A percentile compares a stretch with the other conserved stretches of the same genome.
phyloP scores from a whole-genome alignment of 441 rosid species.

The Brassica balearica region DNA sequence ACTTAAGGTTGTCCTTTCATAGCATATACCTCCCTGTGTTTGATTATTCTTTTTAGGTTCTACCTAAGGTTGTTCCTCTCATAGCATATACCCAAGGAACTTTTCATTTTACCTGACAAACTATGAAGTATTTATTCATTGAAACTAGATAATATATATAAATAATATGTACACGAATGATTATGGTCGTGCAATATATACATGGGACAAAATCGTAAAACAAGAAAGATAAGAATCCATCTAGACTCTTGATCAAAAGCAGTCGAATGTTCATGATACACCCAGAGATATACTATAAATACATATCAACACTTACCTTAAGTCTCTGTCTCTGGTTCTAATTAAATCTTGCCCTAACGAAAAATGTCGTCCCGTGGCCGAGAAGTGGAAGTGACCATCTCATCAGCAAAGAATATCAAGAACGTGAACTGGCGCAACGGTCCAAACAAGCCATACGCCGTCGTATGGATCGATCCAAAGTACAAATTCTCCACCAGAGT shows the following conservation, averaged over 20 bases:
- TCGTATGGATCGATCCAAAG: constrained; percentile 73
- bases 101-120: neutral
- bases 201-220: neutral
- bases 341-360: neutral
- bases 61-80: no score
- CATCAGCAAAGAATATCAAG: constrained; percentile 76
- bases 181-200: neutral
- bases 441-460: constrained; percentile 66
- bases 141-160: neutral
- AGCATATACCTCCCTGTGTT: neutral
- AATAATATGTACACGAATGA: neutral
- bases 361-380: constrained; percentile 43
- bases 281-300: constrained; percentile 20
- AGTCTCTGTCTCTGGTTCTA: neutral
- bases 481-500: constrained; percentile 64
- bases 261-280: constrained; percentile 25
- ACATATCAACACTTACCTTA: neutral
- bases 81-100: constrained; percentile 5
- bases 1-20: neutral
- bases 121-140: no score
- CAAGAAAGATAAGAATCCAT: neutral
- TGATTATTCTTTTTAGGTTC: no score
- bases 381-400: constrained; percentile 64
- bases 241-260: neutral
- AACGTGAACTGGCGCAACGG: constrained; percentile 96